Evolutionary conservation across 2,329 filamentous ascomycete genomes (phyloP).

Genomic region (Calonectria leucothoes): DNA sequence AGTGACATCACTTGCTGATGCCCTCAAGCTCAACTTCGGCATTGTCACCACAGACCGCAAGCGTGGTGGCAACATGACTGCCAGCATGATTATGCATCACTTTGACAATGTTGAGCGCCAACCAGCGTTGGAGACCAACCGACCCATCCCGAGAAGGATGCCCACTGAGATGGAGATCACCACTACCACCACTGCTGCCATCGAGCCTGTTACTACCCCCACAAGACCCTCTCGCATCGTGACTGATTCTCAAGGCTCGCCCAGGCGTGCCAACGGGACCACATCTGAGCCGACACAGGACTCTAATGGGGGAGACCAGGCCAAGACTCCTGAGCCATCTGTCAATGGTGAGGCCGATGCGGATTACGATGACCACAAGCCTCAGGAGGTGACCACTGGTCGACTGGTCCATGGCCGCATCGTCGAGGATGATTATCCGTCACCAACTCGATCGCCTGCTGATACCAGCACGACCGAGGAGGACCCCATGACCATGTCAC

Average conservation of each 20-base stretch:
- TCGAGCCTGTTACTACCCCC: constrained; percentile 32
- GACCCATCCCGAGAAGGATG: constrained; percentile 35
- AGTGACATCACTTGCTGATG: constrained; percentile 95
- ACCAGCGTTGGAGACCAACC: constrained; percentile 51
- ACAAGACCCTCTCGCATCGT: constrained; percentile 46
- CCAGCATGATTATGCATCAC: constrained; percentile 81
- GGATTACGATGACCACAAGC: constrained; percentile 82
- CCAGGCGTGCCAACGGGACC: constrained; percentile 48
- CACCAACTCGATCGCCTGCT: constrained; percentile 77
- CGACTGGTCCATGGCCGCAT: constrained; percentile 94
- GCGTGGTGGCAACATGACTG: constrained; percentile 76
- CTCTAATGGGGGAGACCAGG: constrained; percentile 34
- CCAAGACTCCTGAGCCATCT: constrained; percentile 40
- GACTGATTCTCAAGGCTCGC: constrained; percentile 58
- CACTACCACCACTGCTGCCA: background rate
- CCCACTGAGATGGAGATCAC: constrained; percentile 35
- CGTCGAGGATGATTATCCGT: constrained; percentile 92
- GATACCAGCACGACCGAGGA: constrained; percentile 75
- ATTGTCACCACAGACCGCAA: constrained; percentile 90
- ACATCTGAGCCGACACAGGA: constrained; percentile 28
- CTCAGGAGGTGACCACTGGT: constrained; percentile 90
- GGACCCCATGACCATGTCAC: constrained; percentile 84
- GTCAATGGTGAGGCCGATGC: constrained; percentile 44
- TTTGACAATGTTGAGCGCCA: constrained; percentile 70
- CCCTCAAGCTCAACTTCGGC: constrained; percentile 96